Conservation (phyloP, 1,284 basidiomycete genomes). For the Coniferiporia weirii region DNA sequence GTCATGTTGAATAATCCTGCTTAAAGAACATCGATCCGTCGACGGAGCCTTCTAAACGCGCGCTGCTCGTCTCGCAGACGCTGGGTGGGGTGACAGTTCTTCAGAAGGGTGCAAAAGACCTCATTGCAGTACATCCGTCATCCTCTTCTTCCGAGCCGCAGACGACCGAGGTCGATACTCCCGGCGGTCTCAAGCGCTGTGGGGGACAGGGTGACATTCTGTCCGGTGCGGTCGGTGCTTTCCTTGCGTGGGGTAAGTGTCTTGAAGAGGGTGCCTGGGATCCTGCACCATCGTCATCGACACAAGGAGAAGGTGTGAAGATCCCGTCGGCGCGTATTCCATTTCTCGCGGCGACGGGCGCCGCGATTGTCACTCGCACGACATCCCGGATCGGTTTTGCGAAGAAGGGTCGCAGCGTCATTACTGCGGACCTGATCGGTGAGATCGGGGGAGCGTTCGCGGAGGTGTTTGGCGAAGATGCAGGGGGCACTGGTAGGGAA, state of each 20-base stretch:
- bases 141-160: slow-evolving; percentile 41
- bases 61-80: slow-evolving; percentile 57
- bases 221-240: slow-evolving; percentile 80
- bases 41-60: slow-evolving; percentile 45
- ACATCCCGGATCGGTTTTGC: slow-evolving; percentile 74
- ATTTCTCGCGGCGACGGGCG: slow-evolving; percentile 83
- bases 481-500: slow-evolving; percentile 23
- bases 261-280: slow-evolving; percentile 80
- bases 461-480: slow-evolving; percentile 61
- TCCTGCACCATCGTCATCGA: slow-evolving; percentile 22
- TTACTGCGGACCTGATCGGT: slow-evolving; percentile 86
- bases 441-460: slow-evolving; percentile 72
- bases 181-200: slow-evolving; percentile 87
- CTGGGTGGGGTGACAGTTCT: slow-evolving; percentile 88
- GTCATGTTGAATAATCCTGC: neutral
- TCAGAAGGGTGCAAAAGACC: slow-evolving; percentile 82
- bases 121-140: slow-evolving; percentile 61
- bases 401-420: slow-evolving; percentile 74
- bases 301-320: slow-evolving; percentile 31
- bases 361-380: slow-evolving; percentile 82
- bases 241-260: slow-evolving; percentile 92
- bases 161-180: slow-evolving; percentile 58
- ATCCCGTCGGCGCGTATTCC: slow-evolving; percentile 64
- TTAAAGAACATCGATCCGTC: slow-evolving; percentile 47
- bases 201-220: slow-evolving; percentile 96